phyloP scores from a whole-genome alignment of 2,329 filamentous ascomycete species.

The Fusarium sp. region DNA sequence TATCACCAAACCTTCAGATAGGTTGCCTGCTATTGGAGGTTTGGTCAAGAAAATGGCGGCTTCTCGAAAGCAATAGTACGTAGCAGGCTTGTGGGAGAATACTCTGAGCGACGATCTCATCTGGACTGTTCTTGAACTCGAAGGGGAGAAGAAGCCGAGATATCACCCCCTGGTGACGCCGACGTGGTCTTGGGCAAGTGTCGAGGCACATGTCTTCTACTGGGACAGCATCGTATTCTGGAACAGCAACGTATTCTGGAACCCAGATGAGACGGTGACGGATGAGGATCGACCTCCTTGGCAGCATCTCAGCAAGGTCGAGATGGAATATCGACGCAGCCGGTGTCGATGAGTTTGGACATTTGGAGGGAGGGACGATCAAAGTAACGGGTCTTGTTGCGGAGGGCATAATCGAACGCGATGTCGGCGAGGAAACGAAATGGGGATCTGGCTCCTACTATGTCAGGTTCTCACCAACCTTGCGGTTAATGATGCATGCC shows the following conservation, averaged over 20 bases:
- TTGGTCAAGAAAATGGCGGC: slow-evolving; percentile 2
- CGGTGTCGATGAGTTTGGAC: slow-evolving; percentile 14
- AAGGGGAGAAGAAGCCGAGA: slow-evolving; percentile 1
- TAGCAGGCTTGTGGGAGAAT: slow-evolving; percentile 16
- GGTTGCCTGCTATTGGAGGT: slow-evolving; percentile 11
- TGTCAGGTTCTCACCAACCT: neutral
- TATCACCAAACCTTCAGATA: slow-evolving; percentile 10
- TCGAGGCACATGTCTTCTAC: slow-evolving; percentile 4
- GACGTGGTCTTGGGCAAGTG: slow-evolving; percentile 18
- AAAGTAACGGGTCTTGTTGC: slow-evolving; percentile 4
- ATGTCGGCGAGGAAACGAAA: neutral
- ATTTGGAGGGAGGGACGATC: neutral
- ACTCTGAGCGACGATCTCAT: slow-evolving; percentile 12
- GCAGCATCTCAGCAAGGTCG: slow-evolving; percentile 4
- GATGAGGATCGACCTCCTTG: slow-evolving; percentile 13
- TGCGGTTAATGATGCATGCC: neutral
- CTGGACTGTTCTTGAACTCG: neutral
- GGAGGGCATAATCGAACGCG: neutral
- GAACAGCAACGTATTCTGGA: neutral
- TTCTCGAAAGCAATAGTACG: slow-evolving; percentile 3
- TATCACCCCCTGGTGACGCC: neutral
- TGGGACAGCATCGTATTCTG: slow-evolving; percentile 10
- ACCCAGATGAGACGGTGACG: neutral
- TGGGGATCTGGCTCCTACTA: neutral
- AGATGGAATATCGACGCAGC: slow-evolving; percentile 7